phyloP scores from a whole-genome alignment of 192 early-diverging fungal genomes.

The Piromyces sp. region DNA sequence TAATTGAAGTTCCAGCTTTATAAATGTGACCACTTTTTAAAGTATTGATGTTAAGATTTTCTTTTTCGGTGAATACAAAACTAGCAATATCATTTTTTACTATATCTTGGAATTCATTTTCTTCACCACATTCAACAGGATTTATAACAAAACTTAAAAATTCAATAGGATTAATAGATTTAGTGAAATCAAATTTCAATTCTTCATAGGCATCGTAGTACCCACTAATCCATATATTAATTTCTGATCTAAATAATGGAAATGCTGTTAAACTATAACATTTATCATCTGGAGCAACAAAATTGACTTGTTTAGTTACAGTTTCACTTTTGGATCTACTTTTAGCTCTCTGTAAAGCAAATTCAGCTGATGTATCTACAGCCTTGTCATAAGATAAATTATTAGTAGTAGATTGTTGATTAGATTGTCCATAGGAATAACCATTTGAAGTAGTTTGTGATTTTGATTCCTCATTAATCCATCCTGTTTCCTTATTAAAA shows the following conservation, averaged over 20 bases:
- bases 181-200: too few species aligned
- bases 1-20: neutral
- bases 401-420: neutral
- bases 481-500: neutral
- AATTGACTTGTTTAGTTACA: neutral
- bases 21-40: neutral
- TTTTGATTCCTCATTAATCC: neutral
- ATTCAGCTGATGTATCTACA: neutral
- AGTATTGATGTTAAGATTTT: neutral
- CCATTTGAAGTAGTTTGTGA: neutral
- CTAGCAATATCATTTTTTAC: too few species aligned
- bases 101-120: too few species aligned
- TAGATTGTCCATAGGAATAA: neutral
- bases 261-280: too few species aligned
- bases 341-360: neutral
- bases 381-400: neutral
- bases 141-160: too few species aligned
- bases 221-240: too few species aligned
- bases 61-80: neutral
- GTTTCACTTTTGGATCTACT: neutral
- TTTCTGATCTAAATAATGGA: too few species aligned
- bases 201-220: too few species aligned
- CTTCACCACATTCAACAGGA: too few species aligned
- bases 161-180: too few species aligned
- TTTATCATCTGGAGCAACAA: neutral